These are phyloP conservation scores for Ceratocystis smalleyi DNA, from an alignment of 2,329 filamentous ascomycete species.

Conservation along the genomic window DNA sequence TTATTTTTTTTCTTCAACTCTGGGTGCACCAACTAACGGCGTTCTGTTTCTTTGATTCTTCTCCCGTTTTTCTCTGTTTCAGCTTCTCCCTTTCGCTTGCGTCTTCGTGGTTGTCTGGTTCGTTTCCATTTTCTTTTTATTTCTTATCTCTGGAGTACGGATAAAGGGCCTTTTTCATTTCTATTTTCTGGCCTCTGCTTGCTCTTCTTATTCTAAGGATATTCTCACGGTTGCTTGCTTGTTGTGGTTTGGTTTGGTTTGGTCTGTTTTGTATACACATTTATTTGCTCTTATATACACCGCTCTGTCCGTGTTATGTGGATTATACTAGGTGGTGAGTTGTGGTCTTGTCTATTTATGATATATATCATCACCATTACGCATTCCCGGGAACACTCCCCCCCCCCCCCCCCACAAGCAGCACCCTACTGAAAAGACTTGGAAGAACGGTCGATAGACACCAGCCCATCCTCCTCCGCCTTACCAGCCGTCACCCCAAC, in stretches of 20 bases:
- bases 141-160: slow-evolving; percentile 1
- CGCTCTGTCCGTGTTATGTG: too few relatives aligned
- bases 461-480: not conserved
- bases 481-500: slow-evolving; percentile 53
- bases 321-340: too few relatives aligned
- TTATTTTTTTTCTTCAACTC: not conserved
- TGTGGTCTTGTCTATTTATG: not conserved
- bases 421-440: too few relatives aligned
- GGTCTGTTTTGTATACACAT: not conserved
- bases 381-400: too few relatives aligned
- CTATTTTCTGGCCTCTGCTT: not conserved
- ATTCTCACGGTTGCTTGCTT: too few relatives aligned
- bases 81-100: too few relatives aligned
- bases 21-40: not conserved
- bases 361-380: not conserved
- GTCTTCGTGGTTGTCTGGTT: too few relatives aligned
- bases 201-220: not conserved
- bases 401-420: too few relatives aligned
- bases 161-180: not conserved
- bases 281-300: not conserved
- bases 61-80: too few relatives aligned
- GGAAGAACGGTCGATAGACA: not conserved
- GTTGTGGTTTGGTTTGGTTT: not conserved
- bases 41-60: not conserved
- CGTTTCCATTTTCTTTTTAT: too few relatives aligned